phyloP scores from a whole-genome alignment of 129 eudicot species.

The Escallonia herrerae region DNA sequence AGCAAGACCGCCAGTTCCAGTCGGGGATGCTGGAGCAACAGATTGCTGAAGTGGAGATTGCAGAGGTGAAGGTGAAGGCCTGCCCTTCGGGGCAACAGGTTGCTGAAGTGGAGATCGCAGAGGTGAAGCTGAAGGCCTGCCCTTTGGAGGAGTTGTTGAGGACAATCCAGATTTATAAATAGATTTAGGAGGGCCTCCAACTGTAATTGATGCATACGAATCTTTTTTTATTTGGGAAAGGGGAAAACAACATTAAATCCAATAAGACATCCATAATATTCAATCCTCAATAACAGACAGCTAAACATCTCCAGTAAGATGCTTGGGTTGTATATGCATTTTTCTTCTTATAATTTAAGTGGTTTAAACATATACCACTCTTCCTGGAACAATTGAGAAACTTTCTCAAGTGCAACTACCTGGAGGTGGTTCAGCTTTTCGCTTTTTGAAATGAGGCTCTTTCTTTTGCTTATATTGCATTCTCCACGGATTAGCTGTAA shows the following conservation, averaged over 20 bases:
- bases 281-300: too few species aligned
- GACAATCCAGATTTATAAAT: constrained; percentile 52
- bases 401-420: constrained; percentile 26
- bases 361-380: too few species aligned
- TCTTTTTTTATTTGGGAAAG: not conserved
- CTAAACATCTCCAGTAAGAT: not conserved
- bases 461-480: constrained; percentile 61
- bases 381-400: too few species aligned
- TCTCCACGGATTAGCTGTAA: constrained; percentile 68
- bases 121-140: constrained; percentile 72
- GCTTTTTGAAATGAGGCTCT: constrained; percentile 79
- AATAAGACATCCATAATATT: too few species aligned
- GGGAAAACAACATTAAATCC: too few species aligned
- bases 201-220: constrained; percentile 17
- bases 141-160: constrained; percentile 48
- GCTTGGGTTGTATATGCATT: not conserved
- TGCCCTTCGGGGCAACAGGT: constrained; percentile 36
- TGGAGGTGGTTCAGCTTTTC: constrained; percentile 65
- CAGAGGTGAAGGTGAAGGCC: constrained; percentile 69
- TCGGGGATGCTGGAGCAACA: constrained; percentile 54
- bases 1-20: constrained; percentile 36
- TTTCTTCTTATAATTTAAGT: not conserved
- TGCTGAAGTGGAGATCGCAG: constrained; percentile 25
- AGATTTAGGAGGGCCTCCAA: constrained; percentile 59
- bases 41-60: constrained; percentile 53